These are phyloP conservation scores for Psilocybe tampanensis DNA, from an alignment of 768 basidiomycete genomes.

Conservation along the genomic window DNA sequence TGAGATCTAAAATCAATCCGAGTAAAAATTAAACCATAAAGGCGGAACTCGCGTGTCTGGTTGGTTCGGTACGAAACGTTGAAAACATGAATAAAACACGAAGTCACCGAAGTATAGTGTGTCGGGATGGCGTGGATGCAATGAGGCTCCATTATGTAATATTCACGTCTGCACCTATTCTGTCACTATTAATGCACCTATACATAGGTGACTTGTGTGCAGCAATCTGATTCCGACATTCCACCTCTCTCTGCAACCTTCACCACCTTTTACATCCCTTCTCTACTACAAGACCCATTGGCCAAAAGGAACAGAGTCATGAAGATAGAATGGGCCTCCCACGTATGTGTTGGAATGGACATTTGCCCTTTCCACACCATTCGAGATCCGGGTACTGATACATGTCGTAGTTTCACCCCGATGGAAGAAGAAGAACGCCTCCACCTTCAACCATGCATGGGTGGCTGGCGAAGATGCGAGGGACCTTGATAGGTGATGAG, in stretches of 20 bases:
- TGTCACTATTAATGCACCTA: conserved; percentile 15
- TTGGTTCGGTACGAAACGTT: background rate
- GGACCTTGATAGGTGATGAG: conserved; percentile 69
- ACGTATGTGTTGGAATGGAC: conserved; percentile 27
- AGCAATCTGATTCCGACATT: conserved; percentile 19
- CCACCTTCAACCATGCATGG: conserved; percentile 68
- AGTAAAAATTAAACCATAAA: background rate
- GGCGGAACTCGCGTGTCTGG: background rate
- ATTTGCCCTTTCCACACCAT: background rate
- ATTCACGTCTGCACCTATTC: conserved; percentile 7
- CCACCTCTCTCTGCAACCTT: conserved; percentile 13
- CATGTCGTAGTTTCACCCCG: conserved; percentile 38
- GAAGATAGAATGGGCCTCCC: conserved; percentile 58
- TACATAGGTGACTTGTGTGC: background rate
- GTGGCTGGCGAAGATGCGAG: conserved; percentile 80
- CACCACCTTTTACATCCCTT: conserved; percentile 1
- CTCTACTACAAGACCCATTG: conserved; percentile 4
- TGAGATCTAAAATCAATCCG: no score
- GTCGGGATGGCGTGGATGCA: conserved; percentile 12
- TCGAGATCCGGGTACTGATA: conserved; percentile 2
- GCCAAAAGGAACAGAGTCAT: conserved; percentile 26
- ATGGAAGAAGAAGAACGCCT: conserved; percentile 48
- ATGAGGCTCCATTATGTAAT: conserved; percentile 26
- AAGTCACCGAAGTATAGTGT: background rate
- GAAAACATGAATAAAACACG: conserved; percentile 9